These are phyloP conservation scores for Elongisporangium anandrum DNA, from an alignment of 352 stramenopile genomes.

Conservation along the genomic window DNA sequence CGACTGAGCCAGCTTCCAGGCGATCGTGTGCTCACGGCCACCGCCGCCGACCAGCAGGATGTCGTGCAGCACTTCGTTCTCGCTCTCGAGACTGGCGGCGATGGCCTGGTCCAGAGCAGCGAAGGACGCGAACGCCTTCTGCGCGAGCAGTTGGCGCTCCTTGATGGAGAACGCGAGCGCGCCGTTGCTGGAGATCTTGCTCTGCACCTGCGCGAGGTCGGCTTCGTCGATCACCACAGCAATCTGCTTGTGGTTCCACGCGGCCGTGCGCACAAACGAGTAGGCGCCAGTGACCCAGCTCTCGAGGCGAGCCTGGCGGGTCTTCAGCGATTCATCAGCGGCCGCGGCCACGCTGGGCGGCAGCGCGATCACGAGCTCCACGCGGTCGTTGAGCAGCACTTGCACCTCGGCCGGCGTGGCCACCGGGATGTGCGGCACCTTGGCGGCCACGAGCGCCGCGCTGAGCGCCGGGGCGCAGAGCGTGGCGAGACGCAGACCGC, in stretches of 20 bases:
- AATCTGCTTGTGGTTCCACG: constrained; percentile 87
- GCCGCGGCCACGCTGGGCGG: constrained; percentile 26
- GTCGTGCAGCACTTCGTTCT: constrained; percentile 48
- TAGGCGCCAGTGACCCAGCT: constrained; percentile 71
- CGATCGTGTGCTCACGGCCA: constrained; percentile 94
- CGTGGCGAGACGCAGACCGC: constrained; percentile 57
- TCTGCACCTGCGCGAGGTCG: constrained; percentile 43
- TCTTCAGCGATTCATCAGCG: constrained; percentile 27
- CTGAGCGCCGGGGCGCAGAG: constrained; percentile 49
- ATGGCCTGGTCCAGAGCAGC: constrained; percentile 61
- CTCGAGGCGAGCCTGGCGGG: constrained; percentile 39
- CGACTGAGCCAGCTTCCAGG: constrained; percentile 90
- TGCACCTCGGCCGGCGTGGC: constrained; percentile 56
- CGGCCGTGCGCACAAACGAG: constrained; percentile 76
- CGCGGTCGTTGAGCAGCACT: constrained; percentile 62
- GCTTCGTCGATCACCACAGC: constrained; percentile 68
- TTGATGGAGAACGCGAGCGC: constrained; percentile 62
- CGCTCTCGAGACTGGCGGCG: constrained; percentile 9
- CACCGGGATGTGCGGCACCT: constrained; percentile 72
- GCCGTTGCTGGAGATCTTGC: constrained; percentile 61
- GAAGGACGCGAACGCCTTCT: constrained; percentile 82
- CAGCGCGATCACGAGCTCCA: constrained; percentile 63
- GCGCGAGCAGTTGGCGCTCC: constrained; percentile 60
- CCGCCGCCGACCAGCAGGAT: constrained; percentile 92
- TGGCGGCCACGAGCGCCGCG: constrained; percentile 58